Evolutionary conservation across 352 stramenopile genomes (phyloP).

Genomic region (Blastocystis sp.): DNA sequence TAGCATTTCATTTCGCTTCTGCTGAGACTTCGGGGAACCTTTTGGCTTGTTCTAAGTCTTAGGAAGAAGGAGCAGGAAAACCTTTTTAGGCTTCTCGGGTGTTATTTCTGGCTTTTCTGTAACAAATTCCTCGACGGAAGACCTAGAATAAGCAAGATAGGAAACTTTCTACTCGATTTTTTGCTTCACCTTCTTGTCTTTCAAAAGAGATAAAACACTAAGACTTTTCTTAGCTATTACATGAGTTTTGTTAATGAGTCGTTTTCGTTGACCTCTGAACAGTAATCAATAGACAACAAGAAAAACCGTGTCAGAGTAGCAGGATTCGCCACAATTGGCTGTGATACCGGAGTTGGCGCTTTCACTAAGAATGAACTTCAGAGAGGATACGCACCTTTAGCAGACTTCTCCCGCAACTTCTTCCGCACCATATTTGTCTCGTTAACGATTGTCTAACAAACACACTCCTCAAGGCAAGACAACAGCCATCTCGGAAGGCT

Average conservation of each 20-base stretch:
- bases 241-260: constrained; percentile 31
- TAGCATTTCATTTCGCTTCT: constrained; percentile 18
- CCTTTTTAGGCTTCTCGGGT: too few species aligned
- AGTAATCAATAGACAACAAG: background rate
- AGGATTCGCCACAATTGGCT: background rate
- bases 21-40: background rate
- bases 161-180: background rate
- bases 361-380: background rate
- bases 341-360: background rate
- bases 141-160: too few species aligned
- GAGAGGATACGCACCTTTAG: background rate
- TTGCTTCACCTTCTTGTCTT: background rate
- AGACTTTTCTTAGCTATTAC: constrained; percentile 31
- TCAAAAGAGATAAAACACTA: background rate
- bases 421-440: constrained; percentile 21
- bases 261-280: constrained; percentile 33
- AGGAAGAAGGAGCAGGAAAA: background rate
- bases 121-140: too few species aligned
- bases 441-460: background rate
- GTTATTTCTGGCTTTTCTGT: too few species aligned
- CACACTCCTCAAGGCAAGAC: constrained; percentile 72
- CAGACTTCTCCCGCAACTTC: constrained; percentile 51
- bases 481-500: constrained; percentile 76
- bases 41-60: background rate
- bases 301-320: background rate